Evolutionary conservation across 768 basidiomycete genomes (phyloP).

Genomic region (Boletus fagicola): DNA sequence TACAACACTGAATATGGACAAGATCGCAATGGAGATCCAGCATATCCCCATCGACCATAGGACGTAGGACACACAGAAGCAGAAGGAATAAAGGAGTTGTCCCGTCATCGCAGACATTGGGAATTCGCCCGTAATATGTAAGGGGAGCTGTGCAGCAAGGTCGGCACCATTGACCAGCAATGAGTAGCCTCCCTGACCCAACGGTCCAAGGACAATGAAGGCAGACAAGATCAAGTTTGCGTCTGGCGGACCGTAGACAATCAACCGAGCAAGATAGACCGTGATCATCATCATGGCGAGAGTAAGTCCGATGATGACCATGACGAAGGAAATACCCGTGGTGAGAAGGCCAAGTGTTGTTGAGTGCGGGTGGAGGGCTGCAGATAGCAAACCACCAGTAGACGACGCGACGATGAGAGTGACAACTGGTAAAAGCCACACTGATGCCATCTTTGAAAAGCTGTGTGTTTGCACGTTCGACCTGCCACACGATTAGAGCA

Average conservation of each 20-base stretch:
- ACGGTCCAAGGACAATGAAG: slow-evolving; percentile 52
- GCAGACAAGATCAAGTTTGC: slow-evolving; percentile 40
- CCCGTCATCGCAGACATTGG: slow-evolving; percentile 37
- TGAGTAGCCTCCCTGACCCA: slow-evolving; percentile 52
- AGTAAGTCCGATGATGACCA: slow-evolving; percentile 45
- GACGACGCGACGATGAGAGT: slow-evolving; percentile 54
- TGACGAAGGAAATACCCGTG: slow-evolving; percentile 41
- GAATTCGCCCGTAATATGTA: slow-evolving; percentile 31
- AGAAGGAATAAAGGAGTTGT: slow-evolving; percentile 42
- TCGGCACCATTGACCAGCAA: slow-evolving; percentile 41
- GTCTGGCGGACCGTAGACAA: slow-evolving; percentile 42
- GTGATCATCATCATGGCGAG: slow-evolving; percentile 51
- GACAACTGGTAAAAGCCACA: slow-evolving; percentile 53
- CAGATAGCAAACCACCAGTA: slow-evolving; percentile 45
- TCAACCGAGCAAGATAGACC: slow-evolving; percentile 44
- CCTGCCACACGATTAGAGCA: slow-evolving; percentile 32
- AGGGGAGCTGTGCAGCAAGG: slow-evolving; percentile 35
- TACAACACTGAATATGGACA: slow-evolving; percentile 37
- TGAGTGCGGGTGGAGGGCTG: slow-evolving; percentile 37
- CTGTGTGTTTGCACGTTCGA: slow-evolving; percentile 43
- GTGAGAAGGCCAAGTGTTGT: slow-evolving; percentile 42
- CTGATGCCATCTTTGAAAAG: slow-evolving; percentile 39
- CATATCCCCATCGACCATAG: slow-evolving; percentile 57
- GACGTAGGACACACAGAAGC: slow-evolving; percentile 45
- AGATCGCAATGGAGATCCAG: slow-evolving; percentile 47